Percentiles rank a stretch among this genome's conserved stretches.
phyloP scores from a whole-genome alignment of 192 early-diverging fungal species.

The Coemansia sp. region DNA sequence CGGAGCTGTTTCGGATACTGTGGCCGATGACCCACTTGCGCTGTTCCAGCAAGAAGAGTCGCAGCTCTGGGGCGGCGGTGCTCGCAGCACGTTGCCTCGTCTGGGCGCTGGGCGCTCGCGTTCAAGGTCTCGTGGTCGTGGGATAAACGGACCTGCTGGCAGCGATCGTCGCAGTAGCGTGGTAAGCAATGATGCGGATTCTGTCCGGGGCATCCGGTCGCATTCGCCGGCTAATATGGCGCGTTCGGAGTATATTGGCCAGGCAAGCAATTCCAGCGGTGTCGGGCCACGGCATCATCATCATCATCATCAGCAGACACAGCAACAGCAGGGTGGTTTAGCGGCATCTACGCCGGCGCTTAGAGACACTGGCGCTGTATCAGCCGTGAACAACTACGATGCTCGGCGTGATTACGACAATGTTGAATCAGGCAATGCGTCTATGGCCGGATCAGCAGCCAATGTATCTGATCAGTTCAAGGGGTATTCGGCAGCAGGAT shows the following conservation, averaged over 20 bases:
- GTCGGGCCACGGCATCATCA: background rate
- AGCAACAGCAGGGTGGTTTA: constrained; percentile 10
- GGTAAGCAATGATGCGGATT: background rate
- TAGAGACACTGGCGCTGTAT: background rate
- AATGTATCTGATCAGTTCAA: background rate
- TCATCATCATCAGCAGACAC: constrained; percentile 3
- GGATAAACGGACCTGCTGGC: constrained; percentile 4
- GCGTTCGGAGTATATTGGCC: constrained; percentile 48
- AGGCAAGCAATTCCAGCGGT: background rate
- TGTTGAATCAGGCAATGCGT: background rate
- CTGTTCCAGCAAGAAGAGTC: constrained; percentile 56
- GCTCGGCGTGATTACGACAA: background rate
- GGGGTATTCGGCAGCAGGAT: background rate
- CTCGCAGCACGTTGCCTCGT: constrained; percentile 45
- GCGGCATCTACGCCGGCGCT: constrained; percentile 45
- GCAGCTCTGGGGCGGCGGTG: constrained; percentile 48
- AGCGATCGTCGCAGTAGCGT: background rate
- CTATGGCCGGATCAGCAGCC: background rate
- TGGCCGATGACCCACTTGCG: constrained; percentile 44
- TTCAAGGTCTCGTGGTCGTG: constrained; percentile 8
- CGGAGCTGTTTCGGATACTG: background rate
- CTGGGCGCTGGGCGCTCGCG: constrained; percentile 18
- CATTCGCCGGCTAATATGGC: constrained; percentile 23
- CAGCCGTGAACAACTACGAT: background rate
- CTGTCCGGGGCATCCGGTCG: background rate